These are phyloP conservation scores for Boehmeria nivea DNA, from an alignment of 306 rosid species.

Conservation along the genomic window DNA sequence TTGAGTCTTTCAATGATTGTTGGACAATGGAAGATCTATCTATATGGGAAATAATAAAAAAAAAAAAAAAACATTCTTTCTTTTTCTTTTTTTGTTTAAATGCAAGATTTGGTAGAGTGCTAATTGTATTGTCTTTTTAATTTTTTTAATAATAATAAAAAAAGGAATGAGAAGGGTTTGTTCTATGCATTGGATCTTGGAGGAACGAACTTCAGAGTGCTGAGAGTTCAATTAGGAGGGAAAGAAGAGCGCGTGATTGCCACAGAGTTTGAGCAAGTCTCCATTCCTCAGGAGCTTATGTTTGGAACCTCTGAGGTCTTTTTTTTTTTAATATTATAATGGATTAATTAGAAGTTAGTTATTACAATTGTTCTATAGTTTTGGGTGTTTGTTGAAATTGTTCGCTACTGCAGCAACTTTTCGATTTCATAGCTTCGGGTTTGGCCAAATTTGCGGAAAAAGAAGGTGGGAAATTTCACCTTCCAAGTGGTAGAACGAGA, in stretches of 20 bases:
- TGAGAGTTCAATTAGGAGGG: slow-evolving; percentile 84
- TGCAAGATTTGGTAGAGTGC: neutral
- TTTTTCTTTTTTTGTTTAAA: neutral
- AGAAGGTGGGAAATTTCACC: slow-evolving; percentile 53
- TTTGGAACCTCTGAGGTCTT: slow-evolving; percentile 60
- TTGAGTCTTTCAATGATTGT: too few species aligned
- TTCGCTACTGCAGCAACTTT: slow-evolving; percentile 53
- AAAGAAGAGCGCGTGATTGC: slow-evolving; percentile 63
- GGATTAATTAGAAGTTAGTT: too few species aligned
- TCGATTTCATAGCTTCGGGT: slow-evolving; percentile 79
- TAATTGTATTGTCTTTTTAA: neutral
- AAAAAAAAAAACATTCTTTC: too few species aligned
- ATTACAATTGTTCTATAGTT: too few species aligned
- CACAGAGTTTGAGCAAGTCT: slow-evolving; percentile 68
- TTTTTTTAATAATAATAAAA: slow-evolving; percentile 5
- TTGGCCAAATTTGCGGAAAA: slow-evolving; percentile 56
- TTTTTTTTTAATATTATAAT: neutral
- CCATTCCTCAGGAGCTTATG: slow-evolving; percentile 79
- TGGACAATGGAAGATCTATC: too few species aligned
- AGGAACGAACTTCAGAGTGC: slow-evolving; percentile 84
- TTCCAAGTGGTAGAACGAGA: slow-evolving; percentile 48
- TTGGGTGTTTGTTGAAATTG: too few species aligned
- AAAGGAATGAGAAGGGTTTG: slow-evolving; percentile 85
- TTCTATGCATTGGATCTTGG: slow-evolving; percentile 96
- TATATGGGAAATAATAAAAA: neutral